Evolutionary conservation across 1,284 basidiomycete genomes (phyloP), one percentile per base, ranked within the genome.

Genomic region (Golubevia sp.): DNA sequence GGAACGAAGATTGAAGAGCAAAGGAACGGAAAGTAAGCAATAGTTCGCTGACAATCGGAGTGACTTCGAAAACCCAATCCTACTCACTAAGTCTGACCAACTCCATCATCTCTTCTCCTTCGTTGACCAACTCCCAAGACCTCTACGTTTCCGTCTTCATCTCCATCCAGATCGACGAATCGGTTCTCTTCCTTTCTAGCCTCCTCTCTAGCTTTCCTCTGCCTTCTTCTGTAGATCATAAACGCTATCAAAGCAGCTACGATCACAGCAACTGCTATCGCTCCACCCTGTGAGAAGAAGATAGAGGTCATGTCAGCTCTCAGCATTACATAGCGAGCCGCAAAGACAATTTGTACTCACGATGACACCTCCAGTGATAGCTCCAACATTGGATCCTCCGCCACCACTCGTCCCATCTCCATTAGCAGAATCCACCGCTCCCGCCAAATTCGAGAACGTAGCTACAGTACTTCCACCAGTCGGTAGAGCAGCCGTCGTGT

Each of bases 121-220:
- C 11, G n/a, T 15, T 24, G 48, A 2, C 56, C 5, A 20, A 30
- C 24, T 18, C 30, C 57, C 25, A 24, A 49, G 27, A 44, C 55
- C 15, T 30, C 59, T 51, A 52, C 57, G 6, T 56, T 58, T 8
- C 62, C 70, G 34, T 72, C 72, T 7, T 74, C 70, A 38, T 75
- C 73, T 20, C 69, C 71, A 44, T 73, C 73, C 18, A 76, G 62
- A 53, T 76, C 74, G 51, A 76, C 69, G 24, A 76, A 76, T 27
- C 61, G 72, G 1, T 66, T 67, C 15, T 68, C 64, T 49, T 74
- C 73, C 53, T 65, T 70, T 34, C 74, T 65, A 23, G 71, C 74
- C 13, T 62, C 30, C 1, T 76, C 67, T 5, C 63, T 57, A 59
- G 68, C 66, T 1, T 50, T 50, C 59, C 51, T 67, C 50, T 73